Conservation (phyloP, 164 flowering plant genomes). For the Protea cynaroides region DNA sequence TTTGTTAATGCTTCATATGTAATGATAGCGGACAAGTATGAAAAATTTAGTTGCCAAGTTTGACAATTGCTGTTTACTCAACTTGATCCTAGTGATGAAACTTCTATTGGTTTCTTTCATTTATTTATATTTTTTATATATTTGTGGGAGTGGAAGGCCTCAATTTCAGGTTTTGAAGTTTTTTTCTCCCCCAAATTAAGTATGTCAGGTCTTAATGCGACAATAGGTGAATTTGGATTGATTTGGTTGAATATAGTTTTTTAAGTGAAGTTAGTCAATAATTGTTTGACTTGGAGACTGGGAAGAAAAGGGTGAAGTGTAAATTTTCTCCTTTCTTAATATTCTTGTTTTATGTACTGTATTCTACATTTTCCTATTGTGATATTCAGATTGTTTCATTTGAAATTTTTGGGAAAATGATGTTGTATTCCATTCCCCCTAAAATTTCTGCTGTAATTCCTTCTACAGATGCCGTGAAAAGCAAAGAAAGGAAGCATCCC, state of each 20-base stretch:
- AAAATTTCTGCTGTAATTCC: background rate
- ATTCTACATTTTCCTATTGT: background rate
- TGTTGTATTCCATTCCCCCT: background rate
- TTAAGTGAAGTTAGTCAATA: background rate
- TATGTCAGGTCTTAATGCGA: too few species aligned
- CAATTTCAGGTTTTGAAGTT: background rate
- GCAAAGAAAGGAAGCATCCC: slow-evolving; percentile 80
- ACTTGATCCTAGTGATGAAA: too few species aligned
- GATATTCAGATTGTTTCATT: background rate
- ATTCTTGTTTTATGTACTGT: background rate
- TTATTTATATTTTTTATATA: too few species aligned
- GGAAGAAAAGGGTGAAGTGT: background rate
- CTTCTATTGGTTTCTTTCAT: too few species aligned
- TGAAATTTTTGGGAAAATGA: background rate
- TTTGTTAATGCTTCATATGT: too few species aligned
- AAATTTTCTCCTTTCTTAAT: background rate
- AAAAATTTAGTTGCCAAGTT: too few species aligned
- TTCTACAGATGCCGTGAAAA: slow-evolving; percentile 83
- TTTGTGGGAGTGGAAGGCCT: background rate
- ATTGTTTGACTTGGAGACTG: background rate
- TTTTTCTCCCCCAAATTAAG: background rate
- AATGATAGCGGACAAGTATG: too few species aligned
- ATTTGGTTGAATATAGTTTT: background rate
- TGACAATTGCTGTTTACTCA: too few species aligned
- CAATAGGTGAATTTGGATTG: too few species aligned